Evolutionary conservation across 2,329 filamentous ascomycete genomes (phyloP), one percentile per base, ranked within the genome.

Genomic region (Diaporthe aspalathi): DNA sequence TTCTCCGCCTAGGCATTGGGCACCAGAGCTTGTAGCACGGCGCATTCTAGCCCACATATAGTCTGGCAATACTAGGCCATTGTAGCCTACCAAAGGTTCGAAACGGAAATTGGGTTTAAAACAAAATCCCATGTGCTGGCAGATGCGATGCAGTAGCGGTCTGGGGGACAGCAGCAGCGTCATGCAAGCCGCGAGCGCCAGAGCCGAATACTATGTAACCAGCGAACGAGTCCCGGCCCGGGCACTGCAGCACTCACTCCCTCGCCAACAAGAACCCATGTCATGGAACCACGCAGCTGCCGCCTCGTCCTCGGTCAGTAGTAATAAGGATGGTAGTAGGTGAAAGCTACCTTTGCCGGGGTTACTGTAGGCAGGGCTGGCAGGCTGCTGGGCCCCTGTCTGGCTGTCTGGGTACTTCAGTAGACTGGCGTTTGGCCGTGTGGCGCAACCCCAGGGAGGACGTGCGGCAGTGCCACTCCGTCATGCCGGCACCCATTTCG

Each of bases 91-190:
- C 43, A 63, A 11, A 24, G 27, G 43, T n/a, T n/a, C n/a, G 35
- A 12, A 49, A 35, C 29, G 11, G 35, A 9, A n/a, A 2, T 20
- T 9, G 8, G 27, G 22, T 11, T 24, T 14, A 50, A 17, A 20
- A 43, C 24, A 17, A 8, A 3, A 9, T 22, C 16, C 60, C 22
- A 49, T 38, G 35, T 8, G 60, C 29, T 63, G 45, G 60, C 45
- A 65, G 60, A 50, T 49, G 38, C 60, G 45, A 38, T 35, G 60
- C 60, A 65, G 60, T 49, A 35, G 60, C 45, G 60, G 60, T 65
- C 60, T 65, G 60, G 60, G 27, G 29, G 11, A n/a, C 17, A 16
- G 50, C 56, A 40, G 22, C 56, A 40, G 24, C 56, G 45, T 9
- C 60, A 50, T 65, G 60, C 60, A 65, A n/a, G 43, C 45, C 38